Evolutionary conservation across 176 grass and related monocot species (phyloP).

Genomic region (Oryza glaberrima): DNA sequence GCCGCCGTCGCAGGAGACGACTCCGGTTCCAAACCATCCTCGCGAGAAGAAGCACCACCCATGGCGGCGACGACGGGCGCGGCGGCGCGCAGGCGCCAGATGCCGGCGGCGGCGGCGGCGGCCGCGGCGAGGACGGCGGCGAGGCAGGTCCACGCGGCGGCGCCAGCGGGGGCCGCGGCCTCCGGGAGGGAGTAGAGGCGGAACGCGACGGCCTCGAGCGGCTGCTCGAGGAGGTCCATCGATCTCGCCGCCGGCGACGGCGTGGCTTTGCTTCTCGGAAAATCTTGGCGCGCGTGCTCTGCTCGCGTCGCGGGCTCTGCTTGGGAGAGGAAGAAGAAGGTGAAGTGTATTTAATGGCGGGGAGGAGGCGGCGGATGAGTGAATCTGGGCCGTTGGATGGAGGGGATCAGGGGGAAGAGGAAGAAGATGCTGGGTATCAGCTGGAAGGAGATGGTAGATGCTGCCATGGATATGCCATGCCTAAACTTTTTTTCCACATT

Average conservation of each 20-base stretch:
- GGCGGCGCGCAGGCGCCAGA: slow-evolving; percentile 67
- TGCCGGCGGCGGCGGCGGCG: slow-evolving; percentile 54
- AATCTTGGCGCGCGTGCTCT: slow-evolving; percentile 15
- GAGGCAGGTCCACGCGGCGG: slow-evolving; percentile 56
- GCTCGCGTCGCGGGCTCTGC: not conserved
- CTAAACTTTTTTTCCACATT: not conserved
- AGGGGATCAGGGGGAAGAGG: slow-evolving; percentile 30
- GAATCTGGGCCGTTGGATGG: slow-evolving; percentile 40
- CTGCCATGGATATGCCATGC: not conserved
- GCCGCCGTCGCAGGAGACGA: not conserved
- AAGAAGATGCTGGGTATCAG: slow-evolving; percentile 71
- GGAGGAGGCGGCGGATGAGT: slow-evolving; percentile 1
- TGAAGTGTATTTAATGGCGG: slow-evolving; percentile 58
- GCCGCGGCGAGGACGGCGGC: slow-evolving; percentile 57
- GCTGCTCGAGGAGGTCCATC: slow-evolving; percentile 72
- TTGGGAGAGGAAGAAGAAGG: not conserved
- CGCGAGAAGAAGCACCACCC: not conserved
- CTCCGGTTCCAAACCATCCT: not conserved
- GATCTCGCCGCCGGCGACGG: slow-evolving; percentile 27
- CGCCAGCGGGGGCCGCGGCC: slow-evolving; percentile 17
- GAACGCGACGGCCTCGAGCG: slow-evolving; percentile 59
- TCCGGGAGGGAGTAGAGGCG: slow-evolving; percentile 58
- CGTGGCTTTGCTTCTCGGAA: slow-evolving; percentile 4
- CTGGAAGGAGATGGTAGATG: not conserved
- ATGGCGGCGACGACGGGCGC: not conserved